Base-by-base conservation (phyloP, 805 yeast species). In the Yarrowia alimentaria region DNA sequence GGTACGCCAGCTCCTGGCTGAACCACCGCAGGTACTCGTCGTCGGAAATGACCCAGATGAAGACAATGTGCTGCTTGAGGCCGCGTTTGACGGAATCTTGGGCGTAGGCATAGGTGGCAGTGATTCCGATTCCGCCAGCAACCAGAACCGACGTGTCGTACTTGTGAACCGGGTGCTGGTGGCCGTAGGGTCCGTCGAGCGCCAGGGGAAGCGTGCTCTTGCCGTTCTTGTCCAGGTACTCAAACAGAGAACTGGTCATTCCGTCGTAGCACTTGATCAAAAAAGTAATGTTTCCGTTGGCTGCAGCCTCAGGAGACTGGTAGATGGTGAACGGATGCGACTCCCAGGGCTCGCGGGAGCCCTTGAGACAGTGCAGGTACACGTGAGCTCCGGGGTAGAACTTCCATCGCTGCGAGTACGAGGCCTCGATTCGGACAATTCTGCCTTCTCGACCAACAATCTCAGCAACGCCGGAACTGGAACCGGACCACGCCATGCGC, bases 271-370 rank as follows among this genome's bases (percentile, higher is more conserved):
- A 56, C 28, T 48, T 47, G 35, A 52, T 42, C 24, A 53, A 52
- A 29, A 59, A 25, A 3, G 54, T 42, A 16, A 60, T 20, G 31
- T 53, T 51, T 12, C 54, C 56, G n/a, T 51, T 14, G n/a, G 54
- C 56, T 8, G 42, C 58, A 21, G 55, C 53, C 13, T 43, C 43
- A 3, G 57, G 56, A 14, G 57, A 49, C 22, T 51, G 48, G 24
- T 49, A 49, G 13, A 66, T 47, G 7, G 90, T 81, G 66, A 85
- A 83, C 4, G 91, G 91, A 63, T 84, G 89, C 3, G 83, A 78
- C 63, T 84, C 87, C 81, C 82, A 81, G 64, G 42, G 42, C 32
- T 47, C 33, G 2, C 66, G 60, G 12, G 75, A 70, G 9, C 50
- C 50, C 37, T 76, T 68, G 53, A 81, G 55, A 61, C 83, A 80